Conservation (phyloP, 768 basidiomycete species). For the Lactarius sp. region DNA sequence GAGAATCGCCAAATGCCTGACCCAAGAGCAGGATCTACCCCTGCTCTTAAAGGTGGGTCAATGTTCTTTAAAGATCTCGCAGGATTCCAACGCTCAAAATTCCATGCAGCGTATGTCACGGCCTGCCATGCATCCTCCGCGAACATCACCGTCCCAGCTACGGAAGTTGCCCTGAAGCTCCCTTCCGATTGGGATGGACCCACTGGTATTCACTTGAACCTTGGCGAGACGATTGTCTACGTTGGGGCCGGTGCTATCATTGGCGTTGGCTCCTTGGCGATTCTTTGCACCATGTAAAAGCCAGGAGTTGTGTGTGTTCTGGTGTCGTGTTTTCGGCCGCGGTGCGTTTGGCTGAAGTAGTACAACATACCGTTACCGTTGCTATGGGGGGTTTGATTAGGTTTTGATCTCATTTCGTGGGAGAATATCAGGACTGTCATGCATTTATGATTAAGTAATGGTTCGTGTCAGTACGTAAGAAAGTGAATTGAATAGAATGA, state of each 20-base stretch:
- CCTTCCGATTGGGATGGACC: conserved; percentile 61
- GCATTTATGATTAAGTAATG: no score
- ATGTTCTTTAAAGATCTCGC: background rate
- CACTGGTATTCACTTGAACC: conserved; percentile 42
- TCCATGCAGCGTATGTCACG: conserved; percentile 46
- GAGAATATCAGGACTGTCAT: background rate
- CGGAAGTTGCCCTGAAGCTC: conserved; percentile 40
- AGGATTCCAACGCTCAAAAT: background rate
- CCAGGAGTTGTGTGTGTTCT: background rate
- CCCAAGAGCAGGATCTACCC: conserved; percentile 52
- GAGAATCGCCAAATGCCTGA: conserved; percentile 47
- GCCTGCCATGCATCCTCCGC: conserved; percentile 37
- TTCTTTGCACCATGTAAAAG: conserved; percentile 50
- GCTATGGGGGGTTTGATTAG: background rate
- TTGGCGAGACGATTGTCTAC: conserved; percentile 40
- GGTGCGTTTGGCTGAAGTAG: background rate
- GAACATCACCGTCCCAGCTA: conserved; percentile 38
- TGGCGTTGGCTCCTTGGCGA: conserved; percentile 42
- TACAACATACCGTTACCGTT: background rate
- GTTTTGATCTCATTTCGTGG: background rate
- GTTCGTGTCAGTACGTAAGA: no score
- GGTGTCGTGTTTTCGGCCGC: background rate
- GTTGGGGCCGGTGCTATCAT: conserved; percentile 44
- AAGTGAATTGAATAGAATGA: no score
- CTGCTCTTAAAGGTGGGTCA: conserved; percentile 50